A percentile compares a stretch with the other conserved stretches of the same genome.
Conservation (phyloP, 306 rosid genomes). For the Castanospermum australe region DNA sequence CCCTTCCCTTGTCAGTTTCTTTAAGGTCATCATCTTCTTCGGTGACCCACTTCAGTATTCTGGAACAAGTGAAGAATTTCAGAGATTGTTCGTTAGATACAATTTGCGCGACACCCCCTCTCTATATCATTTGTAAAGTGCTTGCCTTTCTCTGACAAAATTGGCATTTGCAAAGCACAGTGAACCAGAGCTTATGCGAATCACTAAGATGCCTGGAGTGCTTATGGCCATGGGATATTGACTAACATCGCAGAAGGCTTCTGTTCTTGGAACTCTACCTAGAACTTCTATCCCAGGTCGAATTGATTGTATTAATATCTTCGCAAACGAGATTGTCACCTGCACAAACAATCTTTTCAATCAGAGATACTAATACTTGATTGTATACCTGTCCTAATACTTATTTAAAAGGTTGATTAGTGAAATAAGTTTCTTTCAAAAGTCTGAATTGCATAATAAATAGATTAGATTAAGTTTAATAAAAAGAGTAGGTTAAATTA, state of each 20-base stretch:
- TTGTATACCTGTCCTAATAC: not conserved
- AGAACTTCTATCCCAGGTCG: conserved; percentile 72
- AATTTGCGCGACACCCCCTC: not conserved
- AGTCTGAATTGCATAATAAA: too few species aligned
- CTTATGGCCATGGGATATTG: conserved; percentile 83
- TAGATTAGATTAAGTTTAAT: too few species aligned
- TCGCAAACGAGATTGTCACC: conserved; percentile 80
- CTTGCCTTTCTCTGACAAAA: conserved; percentile 73
- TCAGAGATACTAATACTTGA: not conserved
- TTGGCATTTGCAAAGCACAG: conserved; percentile 90
- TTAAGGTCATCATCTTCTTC: conserved; percentile 44
- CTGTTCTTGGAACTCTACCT: conserved; percentile 75
- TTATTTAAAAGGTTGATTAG: too few species aligned
- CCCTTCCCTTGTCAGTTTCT: conserved; percentile 39
- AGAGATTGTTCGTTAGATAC: not conserved
- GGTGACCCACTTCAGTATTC: conserved; percentile 58
- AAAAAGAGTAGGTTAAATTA: too few species aligned
- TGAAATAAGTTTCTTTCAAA: too few species aligned
- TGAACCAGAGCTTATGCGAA: conserved; percentile 71
- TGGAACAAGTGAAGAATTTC: conserved; percentile 25
- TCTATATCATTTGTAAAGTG: not conserved
- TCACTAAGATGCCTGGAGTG: conserved; percentile 55
- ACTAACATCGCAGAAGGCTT: conserved; percentile 58
- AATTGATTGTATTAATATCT: conserved; percentile 66
- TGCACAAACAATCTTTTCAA: conserved; percentile 31